Base-by-base conservation (phyloP, 805 yeast species). In the Metschnikowia dekortorum region DNA sequence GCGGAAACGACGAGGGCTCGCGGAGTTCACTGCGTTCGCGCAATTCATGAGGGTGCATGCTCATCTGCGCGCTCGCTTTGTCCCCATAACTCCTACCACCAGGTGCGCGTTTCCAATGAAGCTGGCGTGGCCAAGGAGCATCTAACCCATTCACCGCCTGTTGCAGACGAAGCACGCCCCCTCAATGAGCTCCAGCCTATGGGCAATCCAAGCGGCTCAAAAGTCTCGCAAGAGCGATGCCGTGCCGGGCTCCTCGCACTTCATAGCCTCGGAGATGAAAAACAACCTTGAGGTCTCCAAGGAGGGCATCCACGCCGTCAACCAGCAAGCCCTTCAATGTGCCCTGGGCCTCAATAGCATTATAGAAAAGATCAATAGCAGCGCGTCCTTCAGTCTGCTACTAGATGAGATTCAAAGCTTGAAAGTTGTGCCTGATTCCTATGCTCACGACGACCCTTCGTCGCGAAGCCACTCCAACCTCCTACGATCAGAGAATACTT, bases 191-290 rank as follows among this genome's bases (percentile, higher is more conserved):
- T 52, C 58, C 13, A 52, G 56, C 16, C 60, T 64, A 48, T 70
- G 74, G 74, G 73, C 70, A 35, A 56, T 65, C 44, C 61, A 59
- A 39, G 73, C 73, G 16, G 66, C 69, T 48, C 61, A 60, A 49
- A 61, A 61, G 30, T 55, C 55, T 49, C 49, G 48, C 40, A 52
- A 54, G 26, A 52, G 57, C 36, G 65, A 61, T 32, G 53, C 63
- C n/a, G 68, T 75, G 5, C 82, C 82, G 1, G 85, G 84, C 6
- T 66, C 83, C 2, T 75, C 81, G 10, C 74, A 68, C 53, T 80
- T 82, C 81, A 67, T 79, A 44, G 68, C 77, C 33, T 63, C 63
- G 45, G 82, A 79, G 56, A 49, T 57, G 39, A 43, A 33, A 6
- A 28, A 44, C 28, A 52, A 50, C 43, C 63, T 76, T 61, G 60